Evolutionary conservation across 805 yeast species (phyloP), one percentile per base, ranked within the genome.

Genomic region (Ogataea pilisensis): DNA sequence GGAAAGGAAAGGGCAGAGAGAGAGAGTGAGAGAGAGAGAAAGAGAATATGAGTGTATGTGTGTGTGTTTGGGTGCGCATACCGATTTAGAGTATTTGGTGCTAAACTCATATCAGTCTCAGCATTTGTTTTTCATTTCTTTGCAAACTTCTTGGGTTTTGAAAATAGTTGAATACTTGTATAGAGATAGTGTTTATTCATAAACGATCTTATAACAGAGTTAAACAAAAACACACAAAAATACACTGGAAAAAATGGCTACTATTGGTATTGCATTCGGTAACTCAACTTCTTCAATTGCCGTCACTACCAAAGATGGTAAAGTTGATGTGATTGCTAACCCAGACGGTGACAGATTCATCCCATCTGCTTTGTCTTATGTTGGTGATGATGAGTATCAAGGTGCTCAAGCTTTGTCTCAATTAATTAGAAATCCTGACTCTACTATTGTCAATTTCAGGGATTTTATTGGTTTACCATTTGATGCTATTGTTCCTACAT

Each of bases 281-380:
- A 93, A 93, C 78, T 84, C 95, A 36, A 79, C 95, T 46, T 85
- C 97, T 37, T 86, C 97, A 44, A 89, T 93, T 63, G 97, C 98
- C 37, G 86, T 82, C 58, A 85, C 90, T 52, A 85, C 89, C 53
- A 69, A 75, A 47, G 97, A 91, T 58, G 97, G 96, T 48, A 85
- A 84, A 64, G 93, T 88, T 49, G 97, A 93, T 61, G 95, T 93
- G 52, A 91, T 93, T 64, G 99, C 99, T 53, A 91, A 93, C 79
- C 96, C 95, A 53, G 99, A 93, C 61, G 99, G 99, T 66, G 98
- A 93, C 70, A 87, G 98, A 72, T 77, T 91, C 45, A 93, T 93
- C 62, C 95, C 98, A 47, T 85, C 98, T 22, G 85, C 85, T 44
- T 75, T 93, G 46, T 80, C 97, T 16, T 93, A 90, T 64, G 89